A percentile compares a stretch with the other conserved stretches of the same genome.
Conservation (phyloP, 164 flowering plant genomes). For the Litsea cubeba region DNA sequence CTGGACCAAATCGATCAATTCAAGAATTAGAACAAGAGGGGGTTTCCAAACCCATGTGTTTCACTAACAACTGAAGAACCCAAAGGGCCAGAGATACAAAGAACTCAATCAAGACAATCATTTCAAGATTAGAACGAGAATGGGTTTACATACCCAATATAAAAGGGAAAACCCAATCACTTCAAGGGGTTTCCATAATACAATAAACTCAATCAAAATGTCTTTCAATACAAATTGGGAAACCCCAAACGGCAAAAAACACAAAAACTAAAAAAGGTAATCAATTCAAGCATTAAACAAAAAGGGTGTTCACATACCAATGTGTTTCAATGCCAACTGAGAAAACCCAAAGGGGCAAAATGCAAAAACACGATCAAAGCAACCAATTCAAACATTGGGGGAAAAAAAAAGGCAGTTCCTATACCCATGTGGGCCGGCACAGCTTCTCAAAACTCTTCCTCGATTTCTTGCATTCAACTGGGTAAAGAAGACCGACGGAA, state of each 20-base stretch:
- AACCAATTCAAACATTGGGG: not conserved
- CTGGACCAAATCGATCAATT: too few relatives aligned
- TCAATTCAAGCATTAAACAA: not conserved
- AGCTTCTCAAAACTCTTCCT: slow-evolving; percentile 50
- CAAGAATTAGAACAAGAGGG: too few relatives aligned
- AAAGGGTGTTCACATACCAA: not conserved
- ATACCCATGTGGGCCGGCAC: slow-evolving; percentile 85
- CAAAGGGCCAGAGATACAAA: too few relatives aligned
- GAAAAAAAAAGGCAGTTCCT: not conserved
- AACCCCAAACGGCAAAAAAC: not conserved
- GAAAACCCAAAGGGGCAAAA: not conserved
- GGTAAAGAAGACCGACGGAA: slow-evolving; percentile 70
- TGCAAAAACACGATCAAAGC: not conserved
- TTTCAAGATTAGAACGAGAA: too few relatives aligned
- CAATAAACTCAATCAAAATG: too few relatives aligned
- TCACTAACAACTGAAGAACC: too few relatives aligned
- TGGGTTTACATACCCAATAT: too few relatives aligned
- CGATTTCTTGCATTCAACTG: slow-evolving; percentile 54
- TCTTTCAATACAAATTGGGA: not conserved
- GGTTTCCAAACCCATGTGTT: too few relatives aligned
- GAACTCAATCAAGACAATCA: too few relatives aligned
- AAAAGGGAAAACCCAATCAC: too few relatives aligned
- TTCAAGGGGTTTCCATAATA: too few relatives aligned
- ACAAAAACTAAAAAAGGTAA: too few relatives aligned
- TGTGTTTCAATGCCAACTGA: not conserved